Base-by-base conservation (phyloP, 179 eudicot species). In the Vitellaria paradoxa region DNA sequence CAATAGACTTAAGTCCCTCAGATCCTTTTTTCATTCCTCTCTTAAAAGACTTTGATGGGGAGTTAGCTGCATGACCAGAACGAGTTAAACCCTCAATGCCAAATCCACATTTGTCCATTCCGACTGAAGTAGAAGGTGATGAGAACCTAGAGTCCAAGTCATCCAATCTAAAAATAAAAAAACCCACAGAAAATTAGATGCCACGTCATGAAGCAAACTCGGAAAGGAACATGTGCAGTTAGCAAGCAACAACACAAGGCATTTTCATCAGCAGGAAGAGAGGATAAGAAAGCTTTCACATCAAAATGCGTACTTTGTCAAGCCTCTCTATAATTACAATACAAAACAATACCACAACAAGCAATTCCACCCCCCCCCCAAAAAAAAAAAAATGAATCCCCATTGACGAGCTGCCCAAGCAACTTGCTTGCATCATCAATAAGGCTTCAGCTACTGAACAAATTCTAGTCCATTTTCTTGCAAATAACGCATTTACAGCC, bases 1-100 rank as follows among this genome's bases (percentile, higher is more conserved):
- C 99, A 76, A 96, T 87, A 37, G 98, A 93, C 77, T 88, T 89
- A 65, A 96, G 91, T 60, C 99, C 97, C 80, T 92, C 91, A 42
- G 98, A 92, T 70, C 99, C 96, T 85, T 88, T 96, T 76, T 76
- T 87, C 92, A 88, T 75, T 64, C 94, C 94, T 69, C 80, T 88
- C 81, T 86, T 94, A 76, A 91, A 91, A 12, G 96, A 92, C 79
- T 76, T 89, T 49, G 96, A 92, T 40, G 89, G 90, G 40, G 85
- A 77, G 75, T 60, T 85, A 78, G 80, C 77, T 45, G 82, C 65
- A 78, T 77, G 81, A 66, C 74, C 77, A 56, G 80, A 75, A 80
- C 85, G 84, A 23, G 82, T 85, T 68, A 86, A 74, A 76, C 88
- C 89, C 53, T 89, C 91, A 70, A 87, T 76, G 55, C 68, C 78